Evolutionary conservation across 441 rosid genomes (phyloP).

Genomic region (Erysimum cheiri): DNA sequence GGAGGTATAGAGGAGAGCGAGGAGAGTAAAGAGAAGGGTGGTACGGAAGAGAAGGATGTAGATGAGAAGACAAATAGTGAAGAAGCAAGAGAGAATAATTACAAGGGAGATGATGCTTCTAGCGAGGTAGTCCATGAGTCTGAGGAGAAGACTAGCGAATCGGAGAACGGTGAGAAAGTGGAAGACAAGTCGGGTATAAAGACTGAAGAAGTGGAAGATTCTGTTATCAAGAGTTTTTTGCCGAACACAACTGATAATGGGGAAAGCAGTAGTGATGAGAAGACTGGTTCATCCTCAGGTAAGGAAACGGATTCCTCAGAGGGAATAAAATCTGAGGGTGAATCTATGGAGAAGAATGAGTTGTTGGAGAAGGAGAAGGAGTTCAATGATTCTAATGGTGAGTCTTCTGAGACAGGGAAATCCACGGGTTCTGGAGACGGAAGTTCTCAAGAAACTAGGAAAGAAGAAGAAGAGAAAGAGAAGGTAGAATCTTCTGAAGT

Average conservation of each 20-base stretch:
- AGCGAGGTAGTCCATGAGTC: conserved; percentile 78
- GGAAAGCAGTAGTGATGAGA: conserved; percentile 45
- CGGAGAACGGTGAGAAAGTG: conserved; percentile 40
- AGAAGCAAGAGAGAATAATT: conserved; percentile 79
- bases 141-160: conserved; percentile 20
- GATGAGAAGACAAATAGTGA: conserved; percentile 45
- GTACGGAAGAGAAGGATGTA: not conserved
- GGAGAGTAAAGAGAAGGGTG: conserved; percentile 30
- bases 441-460: conserved; percentile 13
- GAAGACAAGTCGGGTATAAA: conserved; percentile 46
- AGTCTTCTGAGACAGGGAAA: conserved; percentile 44
- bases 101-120: conserved; percentile 92
- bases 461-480: conserved; percentile 26
- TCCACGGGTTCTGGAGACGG: conserved; percentile 23
- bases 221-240: conserved; percentile 49
- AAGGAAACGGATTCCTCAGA: conserved; percentile 38
- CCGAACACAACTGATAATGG: conserved; percentile 35
- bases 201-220: conserved; percentile 46
- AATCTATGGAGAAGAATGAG: conserved; percentile 45
- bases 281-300: conserved; percentile 42
- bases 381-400: conserved; percentile 44
- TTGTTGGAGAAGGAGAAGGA: conserved; percentile 38
- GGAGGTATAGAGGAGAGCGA: not conserved
- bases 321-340: conserved; percentile 42
- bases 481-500: conserved; percentile 35